Conservation (phyloP, 306 rosid species). For the Amphicarpaea edgeworthii region DNA sequence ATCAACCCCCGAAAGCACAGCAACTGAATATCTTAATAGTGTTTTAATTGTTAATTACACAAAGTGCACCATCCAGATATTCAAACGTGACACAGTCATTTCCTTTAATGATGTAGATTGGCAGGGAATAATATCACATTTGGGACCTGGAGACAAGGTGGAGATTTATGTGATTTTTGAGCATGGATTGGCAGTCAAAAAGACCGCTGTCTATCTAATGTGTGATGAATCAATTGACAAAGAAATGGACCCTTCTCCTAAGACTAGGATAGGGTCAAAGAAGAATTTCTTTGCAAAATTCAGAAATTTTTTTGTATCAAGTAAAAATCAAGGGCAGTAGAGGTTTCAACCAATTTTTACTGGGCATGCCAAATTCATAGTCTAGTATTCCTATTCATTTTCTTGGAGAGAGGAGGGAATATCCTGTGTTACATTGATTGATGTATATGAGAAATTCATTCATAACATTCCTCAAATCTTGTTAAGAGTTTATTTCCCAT, state of each 20-base stretch:
- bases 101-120: slow-evolving; percentile 46
- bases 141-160: slow-evolving; percentile 23
- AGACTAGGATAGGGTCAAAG: not conserved
- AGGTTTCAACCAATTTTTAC: not conserved
- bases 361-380: not conserved
- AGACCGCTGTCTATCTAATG: slow-evolving; percentile 5
- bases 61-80: slow-evolving; percentile 18
- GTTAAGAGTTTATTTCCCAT: too few relatives aligned
- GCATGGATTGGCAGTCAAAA: slow-evolving; percentile 1
- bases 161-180: slow-evolving; percentile 34
- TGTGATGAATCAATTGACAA: not conserved
- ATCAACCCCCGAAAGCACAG: not conserved
- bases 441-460: not conserved
- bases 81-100: slow-evolving; percentile 22
- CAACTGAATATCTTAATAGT: slow-evolving; percentile 5
- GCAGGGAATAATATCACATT: slow-evolving; percentile 9
- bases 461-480: too few relatives aligned
- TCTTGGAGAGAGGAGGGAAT: not conserved
- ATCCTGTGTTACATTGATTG: not conserved
- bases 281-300: not conserved
- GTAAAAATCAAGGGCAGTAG: not conserved
- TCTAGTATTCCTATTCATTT: not conserved
- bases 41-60: slow-evolving; percentile 34
- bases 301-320: not conserved
- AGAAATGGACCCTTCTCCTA: not conserved